Conservation (phyloP, 1,139 yeast genomes). For the Komagataea norvegica region DNA sequence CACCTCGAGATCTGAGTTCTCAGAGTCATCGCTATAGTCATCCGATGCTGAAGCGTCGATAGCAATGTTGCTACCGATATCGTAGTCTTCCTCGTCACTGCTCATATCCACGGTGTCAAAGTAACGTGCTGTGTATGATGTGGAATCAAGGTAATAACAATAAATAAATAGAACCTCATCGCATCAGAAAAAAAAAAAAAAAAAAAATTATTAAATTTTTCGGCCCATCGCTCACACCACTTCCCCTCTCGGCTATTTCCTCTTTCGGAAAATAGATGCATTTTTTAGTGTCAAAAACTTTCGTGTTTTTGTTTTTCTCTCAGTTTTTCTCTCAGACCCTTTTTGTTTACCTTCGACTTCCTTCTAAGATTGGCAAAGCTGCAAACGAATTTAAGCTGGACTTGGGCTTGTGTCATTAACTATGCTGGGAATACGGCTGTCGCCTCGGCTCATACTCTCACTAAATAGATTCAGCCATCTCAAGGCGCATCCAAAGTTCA, state of each 20-base stretch:
- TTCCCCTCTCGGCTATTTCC: no score
- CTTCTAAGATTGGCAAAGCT: no score
- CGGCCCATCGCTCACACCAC: neutral
- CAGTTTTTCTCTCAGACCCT: no score
- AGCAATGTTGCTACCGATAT: constrained; percentile 64
- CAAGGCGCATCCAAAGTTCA: neutral
- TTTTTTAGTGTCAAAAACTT: no score
- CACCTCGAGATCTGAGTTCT: constrained; percentile 35
- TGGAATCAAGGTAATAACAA: neutral
- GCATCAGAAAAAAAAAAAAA: constrained; percentile 4
- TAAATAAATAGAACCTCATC: constrained; percentile 7
- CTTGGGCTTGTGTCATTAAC: no score
- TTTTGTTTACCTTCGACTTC: no score
- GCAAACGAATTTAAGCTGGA: no score
- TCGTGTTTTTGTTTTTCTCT: no score
- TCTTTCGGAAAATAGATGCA: no score
- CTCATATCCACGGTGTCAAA: no score
- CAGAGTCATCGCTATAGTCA: constrained; percentile 31
- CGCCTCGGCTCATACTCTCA: neutral
- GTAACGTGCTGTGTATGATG: no score
- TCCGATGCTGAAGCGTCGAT: constrained; percentile 32
- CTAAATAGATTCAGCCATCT: neutral
- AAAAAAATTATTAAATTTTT: neutral
- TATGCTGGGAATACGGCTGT: neutral
- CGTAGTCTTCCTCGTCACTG: constrained; percentile 55